Evolutionary conservation across 768 basidiomycete species (phyloP), one percentile per base, ranked within the genome.

Genomic region (Hirschioporus abietinus): DNA sequence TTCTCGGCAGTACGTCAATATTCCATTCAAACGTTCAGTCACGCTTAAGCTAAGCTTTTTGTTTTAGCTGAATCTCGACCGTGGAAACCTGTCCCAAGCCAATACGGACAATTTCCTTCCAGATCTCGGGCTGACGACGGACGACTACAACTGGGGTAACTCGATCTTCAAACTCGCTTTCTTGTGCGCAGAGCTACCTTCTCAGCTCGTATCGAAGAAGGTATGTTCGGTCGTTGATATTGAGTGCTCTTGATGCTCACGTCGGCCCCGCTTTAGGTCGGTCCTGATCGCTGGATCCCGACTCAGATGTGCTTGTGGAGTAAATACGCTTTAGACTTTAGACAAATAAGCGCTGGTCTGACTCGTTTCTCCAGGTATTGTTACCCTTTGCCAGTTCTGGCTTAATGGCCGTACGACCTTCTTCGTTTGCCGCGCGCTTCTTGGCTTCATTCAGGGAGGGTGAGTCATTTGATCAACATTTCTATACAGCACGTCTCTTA

Each of bases 231-330:
- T 52, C 20, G 12, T 15, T 15, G 72, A 1, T 25, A 61, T 24
- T 2, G 23, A 12, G n/a, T 15, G n/a, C 63, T 18, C 20, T 9
- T 25, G 18, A 63, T n/a, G 35, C 35, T 36, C 58, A 0, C 58
- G 24, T 66, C 7, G 52, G 8, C 12, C 35, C 24, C 35, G 24
- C 34, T 42, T n/a, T 20, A 85, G 83, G 68, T 86, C 42, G 87
- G 88, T 1, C 86, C 87, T 2, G 87, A 89, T 73, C 81, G 84
- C 34, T 88, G 85, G 86, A 86, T 87, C 73, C 85, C 86, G 6
- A 81, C 78, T 0, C 85, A 87, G 72, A 84, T 87, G 76, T 83
- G 81, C 64, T 67, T 80, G 20, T 86, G 84, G 85, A 82, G 83
- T 75, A 35, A 52, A 20, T 66, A 68, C 58, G 25, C 1, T 7